A percentile compares a stretch with the other conserved stretches of the same genome.
Evolutionary conservation across 2,329 filamentous ascomycete genomes (phyloP).

Genomic region (Pseudogymnoascus pannorum): DNA sequence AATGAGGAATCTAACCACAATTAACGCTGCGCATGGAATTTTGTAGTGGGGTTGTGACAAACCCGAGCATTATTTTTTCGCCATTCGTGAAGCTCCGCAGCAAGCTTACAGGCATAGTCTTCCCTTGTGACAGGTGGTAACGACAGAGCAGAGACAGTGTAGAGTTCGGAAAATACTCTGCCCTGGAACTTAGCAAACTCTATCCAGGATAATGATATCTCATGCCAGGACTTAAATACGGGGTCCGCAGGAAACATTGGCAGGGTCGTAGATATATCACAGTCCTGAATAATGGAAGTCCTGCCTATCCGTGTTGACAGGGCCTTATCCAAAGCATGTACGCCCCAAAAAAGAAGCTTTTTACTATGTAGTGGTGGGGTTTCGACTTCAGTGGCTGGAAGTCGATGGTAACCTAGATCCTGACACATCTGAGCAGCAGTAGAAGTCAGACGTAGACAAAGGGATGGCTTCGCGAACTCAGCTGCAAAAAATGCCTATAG

Average conservation of each 20-base stretch:
- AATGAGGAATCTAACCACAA: neutral
- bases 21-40: neutral
- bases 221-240: conserved; percentile 9
- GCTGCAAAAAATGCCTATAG: neutral
- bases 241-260: neutral
- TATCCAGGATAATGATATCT: conserved; percentile 14
- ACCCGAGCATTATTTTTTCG: neutral
- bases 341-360: conserved; percentile 14
- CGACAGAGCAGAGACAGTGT: conserved; percentile 10
- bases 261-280: conserved; percentile 15
- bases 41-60: neutral
- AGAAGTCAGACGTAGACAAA: conserved; percentile 9
- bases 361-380: conserved; percentile 7
- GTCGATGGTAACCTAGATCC: conserved; percentile 11
- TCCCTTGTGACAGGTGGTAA: neutral
- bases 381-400: conserved; percentile 1
- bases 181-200: conserved; percentile 13
- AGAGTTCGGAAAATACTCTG: conserved; percentile 12
- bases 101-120: neutral
- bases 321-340: conserved; percentile 16
- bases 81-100: neutral
- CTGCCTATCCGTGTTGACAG: conserved; percentile 16
- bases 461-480: conserved; percentile 7
- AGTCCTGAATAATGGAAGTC: conserved; percentile 15
- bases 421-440: conserved; percentile 12